phyloP scores from a whole-genome alignment of 2,329 filamentous ascomycete species.

The Clarireedia homoeocarpa region DNA sequence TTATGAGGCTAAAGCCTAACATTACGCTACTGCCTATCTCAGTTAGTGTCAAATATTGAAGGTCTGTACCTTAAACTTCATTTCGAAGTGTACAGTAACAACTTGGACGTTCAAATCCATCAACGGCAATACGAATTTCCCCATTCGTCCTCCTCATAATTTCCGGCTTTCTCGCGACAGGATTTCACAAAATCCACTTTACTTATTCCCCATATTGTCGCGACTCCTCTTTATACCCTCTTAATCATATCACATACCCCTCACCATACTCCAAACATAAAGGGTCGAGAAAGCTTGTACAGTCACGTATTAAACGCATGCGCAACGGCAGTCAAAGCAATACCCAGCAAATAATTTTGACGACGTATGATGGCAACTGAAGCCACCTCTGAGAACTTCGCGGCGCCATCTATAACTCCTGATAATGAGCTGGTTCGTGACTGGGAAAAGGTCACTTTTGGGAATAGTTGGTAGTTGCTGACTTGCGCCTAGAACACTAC shows the following conservation, averaged over 20 bases:
- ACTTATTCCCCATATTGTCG: background rate
- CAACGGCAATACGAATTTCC: background rate
- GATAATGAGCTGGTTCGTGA: conserved; percentile 28
- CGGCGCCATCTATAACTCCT: conserved; percentile 25
- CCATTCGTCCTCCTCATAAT: background rate
- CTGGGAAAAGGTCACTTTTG: background rate
- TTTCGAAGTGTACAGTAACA: background rate
- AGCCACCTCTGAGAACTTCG: conserved; percentile 43
- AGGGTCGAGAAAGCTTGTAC: conserved; percentile 13
- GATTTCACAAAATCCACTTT: too few relatives aligned
- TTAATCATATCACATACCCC: background rate
- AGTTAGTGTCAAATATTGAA: background rate
- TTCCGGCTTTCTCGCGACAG: too few relatives aligned
- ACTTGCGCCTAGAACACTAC: conserved; percentile 26
- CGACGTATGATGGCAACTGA: conserved; percentile 60
- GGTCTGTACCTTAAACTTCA: background rate
- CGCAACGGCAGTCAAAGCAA: conserved; percentile 15
- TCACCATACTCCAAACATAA: background rate
- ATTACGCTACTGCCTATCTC: background rate
- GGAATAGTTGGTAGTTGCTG: conserved; percentile 11
- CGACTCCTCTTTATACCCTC: background rate
- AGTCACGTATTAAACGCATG: conserved; percentile 20
- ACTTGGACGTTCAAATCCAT: background rate
- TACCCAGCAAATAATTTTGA: conserved; percentile 22
- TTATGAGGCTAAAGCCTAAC: too few relatives aligned